Base-by-base conservation (phyloP, 2,329 filamentous ascomycete species). In the Mycocentrospora acerina region DNA sequence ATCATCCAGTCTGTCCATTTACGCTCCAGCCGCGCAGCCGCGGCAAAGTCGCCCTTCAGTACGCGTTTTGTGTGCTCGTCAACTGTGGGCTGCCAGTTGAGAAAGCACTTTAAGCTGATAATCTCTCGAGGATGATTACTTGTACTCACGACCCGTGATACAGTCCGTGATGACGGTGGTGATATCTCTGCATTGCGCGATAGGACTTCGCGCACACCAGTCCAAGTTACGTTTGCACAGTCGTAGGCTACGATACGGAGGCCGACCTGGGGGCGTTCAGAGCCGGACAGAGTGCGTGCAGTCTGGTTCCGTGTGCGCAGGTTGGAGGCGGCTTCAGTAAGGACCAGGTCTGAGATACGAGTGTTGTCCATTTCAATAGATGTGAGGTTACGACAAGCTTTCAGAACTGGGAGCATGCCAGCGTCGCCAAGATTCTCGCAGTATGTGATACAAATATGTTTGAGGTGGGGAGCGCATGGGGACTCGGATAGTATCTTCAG, bases 1-100 rank as follows among this genome's bases (percentile, higher is more conserved):
- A 94, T 88, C 90, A 96, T 96, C 66, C 89, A 95, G 37, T 94
- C 86, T 0, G 86, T 85, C 91, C 91, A 97, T 64, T 91, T 94
- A 48, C 83, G 78, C 72, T 95, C 90, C 14, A 97, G 75, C n/a
- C 88, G 76, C 25, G 76, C 77, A 1, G 93, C 93, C 1, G 86
- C 78, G 0, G 76, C 73, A 42, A 89, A 78, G 46, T 95, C 87
- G 6, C 88, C 88, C 4, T 80, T 76, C 35, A 95, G 67, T 1
- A 96, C 88, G 4, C 90, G 81, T 70, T 90, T 91, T 36, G 83
- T 90, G 67, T 97, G 91, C 65, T 96, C 90, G 52, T 96, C 86
- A 4, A 96, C 90, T 0, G 90, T 96, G 71, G 88, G 88, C 69
- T 97, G 91, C 81, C 88, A 96, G 28, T 86, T 89, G 65, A 95